Conservation (phyloP, 805 yeast genomes). For the Isabelozyma gotoi region DNA sequence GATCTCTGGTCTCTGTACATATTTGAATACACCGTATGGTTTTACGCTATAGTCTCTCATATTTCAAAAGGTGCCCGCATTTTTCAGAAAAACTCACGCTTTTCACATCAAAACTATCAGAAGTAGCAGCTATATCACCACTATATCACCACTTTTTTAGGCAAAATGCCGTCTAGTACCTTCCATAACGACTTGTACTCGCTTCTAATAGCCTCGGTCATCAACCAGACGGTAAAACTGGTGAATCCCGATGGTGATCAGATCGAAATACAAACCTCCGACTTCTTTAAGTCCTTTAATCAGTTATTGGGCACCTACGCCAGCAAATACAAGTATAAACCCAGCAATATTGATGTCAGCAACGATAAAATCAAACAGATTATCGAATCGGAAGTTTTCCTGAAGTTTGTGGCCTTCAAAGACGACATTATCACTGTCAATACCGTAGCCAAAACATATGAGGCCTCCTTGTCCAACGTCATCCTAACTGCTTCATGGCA, state of each 20-base stretch:
- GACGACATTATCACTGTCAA: neutral
- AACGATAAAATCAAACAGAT: conserved; percentile 10
- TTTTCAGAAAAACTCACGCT: too few species aligned
- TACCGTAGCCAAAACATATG: neutral
- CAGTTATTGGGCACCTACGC: conserved; percentile 7
- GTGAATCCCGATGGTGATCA: conserved; percentile 4
- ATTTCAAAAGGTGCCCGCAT: too few species aligned
- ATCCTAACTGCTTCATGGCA: conserved; percentile 1
- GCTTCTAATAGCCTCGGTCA: conserved; percentile 14
- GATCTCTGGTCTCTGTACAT: neutral
- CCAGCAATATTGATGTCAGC: conserved; percentile 3
- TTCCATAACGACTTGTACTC: conserved; percentile 5
- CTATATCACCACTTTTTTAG: too few species aligned
- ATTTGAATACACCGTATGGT: neutral
- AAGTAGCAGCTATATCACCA: neutral
- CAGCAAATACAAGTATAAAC: conserved; percentile 6
- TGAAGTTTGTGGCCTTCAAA: conserved; percentile 14
- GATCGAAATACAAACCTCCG: conserved; percentile 6
- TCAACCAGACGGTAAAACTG: conserved; percentile 9
- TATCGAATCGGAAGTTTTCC: conserved; percentile 11
- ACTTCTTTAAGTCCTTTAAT: conserved; percentile 9
- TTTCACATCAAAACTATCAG: too few species aligned
- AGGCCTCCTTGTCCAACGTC: neutral
- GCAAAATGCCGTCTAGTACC: neutral
- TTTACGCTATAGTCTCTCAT: too few species aligned